Evolutionary conservation across 2,329 filamentous ascomycete species (phyloP).

Genomic region (Diaporthe humulicola): DNA sequence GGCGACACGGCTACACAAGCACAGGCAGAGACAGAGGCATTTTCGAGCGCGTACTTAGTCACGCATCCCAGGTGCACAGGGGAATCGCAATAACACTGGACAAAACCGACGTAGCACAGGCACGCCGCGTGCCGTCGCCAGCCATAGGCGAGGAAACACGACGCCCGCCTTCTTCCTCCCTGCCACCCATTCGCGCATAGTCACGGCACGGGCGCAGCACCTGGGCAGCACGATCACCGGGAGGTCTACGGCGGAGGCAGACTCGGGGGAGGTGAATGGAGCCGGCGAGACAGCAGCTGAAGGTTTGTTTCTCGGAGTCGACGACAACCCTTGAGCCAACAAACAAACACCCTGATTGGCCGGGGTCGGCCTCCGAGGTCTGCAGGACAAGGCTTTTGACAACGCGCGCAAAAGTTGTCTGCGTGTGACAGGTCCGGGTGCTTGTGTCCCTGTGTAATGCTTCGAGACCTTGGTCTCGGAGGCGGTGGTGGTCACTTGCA

Average conservation of each 20-base stretch:
- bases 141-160: not conserved
- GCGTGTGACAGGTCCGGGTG: not conserved
- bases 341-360: not conserved
- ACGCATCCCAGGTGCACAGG: not conserved
- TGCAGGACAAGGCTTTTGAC: not conserved
- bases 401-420: not conserved
- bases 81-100: not conserved
- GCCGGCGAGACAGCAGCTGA: not conserved
- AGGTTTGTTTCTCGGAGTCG: not conserved
- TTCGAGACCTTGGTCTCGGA: not conserved
- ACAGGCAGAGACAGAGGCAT: slow-evolving; percentile 35
- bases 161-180: not conserved
- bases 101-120: slow-evolving; percentile 19
- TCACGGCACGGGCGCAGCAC: not conserved
- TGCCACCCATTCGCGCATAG: not conserved
- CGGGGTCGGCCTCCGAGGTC: not conserved
- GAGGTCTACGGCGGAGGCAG: not conserved
- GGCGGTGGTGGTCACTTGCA: not conserved
- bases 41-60: not conserved
- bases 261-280: not conserved
- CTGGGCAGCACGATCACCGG: not conserved
- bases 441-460: not conserved
- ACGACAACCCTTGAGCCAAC: no score
- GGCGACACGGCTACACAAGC: slow-evolving; percentile 33
- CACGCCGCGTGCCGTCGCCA: slow-evolving; percentile 20